phyloP scores from a whole-genome alignment of 2,329 filamentous ascomycete species.

The Fusarium sp. region DNA sequence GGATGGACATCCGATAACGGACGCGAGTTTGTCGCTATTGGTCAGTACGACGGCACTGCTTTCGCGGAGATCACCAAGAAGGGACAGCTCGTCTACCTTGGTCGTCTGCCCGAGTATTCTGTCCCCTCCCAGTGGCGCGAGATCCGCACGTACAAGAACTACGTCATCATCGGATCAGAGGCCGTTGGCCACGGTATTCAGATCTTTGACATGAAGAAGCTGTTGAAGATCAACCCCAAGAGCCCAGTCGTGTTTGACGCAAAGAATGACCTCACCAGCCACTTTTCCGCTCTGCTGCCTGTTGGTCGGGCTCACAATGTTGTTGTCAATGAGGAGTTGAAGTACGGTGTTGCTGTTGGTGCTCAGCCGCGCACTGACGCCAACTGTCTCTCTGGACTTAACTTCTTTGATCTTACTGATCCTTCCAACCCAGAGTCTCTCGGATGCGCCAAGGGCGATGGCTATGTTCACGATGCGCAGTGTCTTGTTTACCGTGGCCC shows the following conservation, averaged over 20 bases:
- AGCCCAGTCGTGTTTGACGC: conserved; percentile 48
- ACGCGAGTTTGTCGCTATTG: conserved; percentile 59
- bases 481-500: conserved; percentile 65
- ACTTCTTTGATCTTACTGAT: conserved; percentile 66
- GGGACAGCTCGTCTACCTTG: conserved; percentile 57
- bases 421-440: conserved; percentile 61
- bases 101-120: conserved; percentile 56
- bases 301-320: conserved; percentile 62
- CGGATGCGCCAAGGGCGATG: conserved; percentile 63
- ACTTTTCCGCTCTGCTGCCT: conserved; percentile 45
- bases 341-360: conserved; percentile 57
- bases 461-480: conserved; percentile 70
- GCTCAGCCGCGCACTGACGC: conserved; percentile 49
- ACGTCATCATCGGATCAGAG: conserved; percentile 53
- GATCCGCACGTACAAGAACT: conserved; percentile 52
- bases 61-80: conserved; percentile 58
- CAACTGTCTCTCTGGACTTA: conserved; percentile 60
- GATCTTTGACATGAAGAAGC: conserved; percentile 68
- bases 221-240: conserved; percentile 56
- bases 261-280: conserved; percentile 48
- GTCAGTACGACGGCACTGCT: conserved; percentile 59
- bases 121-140: conserved; percentile 51
- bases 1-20: conserved; percentile 59
- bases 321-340: conserved; percentile 58
- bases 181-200: conserved; percentile 66